Percentiles rank a stretch among this genome's conserved stretches.
Conservation (phyloP, 2,329 filamentous ascomycete genomes). For the Ascochyta lentis region DNA sequence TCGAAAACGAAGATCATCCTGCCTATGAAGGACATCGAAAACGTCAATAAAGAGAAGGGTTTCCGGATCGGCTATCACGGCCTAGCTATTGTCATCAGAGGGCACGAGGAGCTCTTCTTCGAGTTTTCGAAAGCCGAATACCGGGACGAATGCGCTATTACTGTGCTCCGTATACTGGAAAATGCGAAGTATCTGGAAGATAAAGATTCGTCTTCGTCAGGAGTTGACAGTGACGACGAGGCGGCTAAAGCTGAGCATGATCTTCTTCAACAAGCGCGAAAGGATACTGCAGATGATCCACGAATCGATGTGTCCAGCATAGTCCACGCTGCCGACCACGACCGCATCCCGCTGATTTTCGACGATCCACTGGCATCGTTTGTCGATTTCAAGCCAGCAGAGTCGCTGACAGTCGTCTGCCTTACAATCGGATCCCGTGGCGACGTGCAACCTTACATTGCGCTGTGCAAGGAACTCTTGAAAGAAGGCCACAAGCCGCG, state of each 20-base stretch:
- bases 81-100: conserved; percentile 88
- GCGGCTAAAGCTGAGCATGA: conserved; percentile 81
- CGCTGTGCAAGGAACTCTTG: conserved; percentile 86
- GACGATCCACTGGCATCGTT: conserved; percentile 89
- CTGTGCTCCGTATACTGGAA: conserved; percentile 78
- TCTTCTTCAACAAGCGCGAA: conserved; percentile 76
- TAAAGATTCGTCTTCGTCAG: conserved; percentile 69
- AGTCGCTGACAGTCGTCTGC: conserved; percentile 84
- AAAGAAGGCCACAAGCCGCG: conserved; percentile 84
- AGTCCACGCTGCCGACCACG: conserved; percentile 48
- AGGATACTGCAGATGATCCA: conserved; percentile 39
- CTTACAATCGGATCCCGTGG: conserved; percentile 94
- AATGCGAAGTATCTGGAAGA: conserved; percentile 73
- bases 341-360: conserved; percentile 79
- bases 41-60: conserved; percentile 91
- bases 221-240: conserved; percentile 74
- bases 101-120: conserved; percentile 95
- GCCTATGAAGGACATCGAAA: conserved; percentile 89
- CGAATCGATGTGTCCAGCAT: conserved; percentile 35
- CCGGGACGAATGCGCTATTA: conserved; percentile 88
- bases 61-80: conserved; percentile 92
- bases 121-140: conserved; percentile 81
- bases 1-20: conserved; percentile 92
- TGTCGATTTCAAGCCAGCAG: conserved; percentile 85
- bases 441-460: conserved; percentile 97